These are phyloP conservation scores for Tylopilus felleus DNA, from an alignment of 768 basidiomycete species.

Conservation along the genomic window DNA sequence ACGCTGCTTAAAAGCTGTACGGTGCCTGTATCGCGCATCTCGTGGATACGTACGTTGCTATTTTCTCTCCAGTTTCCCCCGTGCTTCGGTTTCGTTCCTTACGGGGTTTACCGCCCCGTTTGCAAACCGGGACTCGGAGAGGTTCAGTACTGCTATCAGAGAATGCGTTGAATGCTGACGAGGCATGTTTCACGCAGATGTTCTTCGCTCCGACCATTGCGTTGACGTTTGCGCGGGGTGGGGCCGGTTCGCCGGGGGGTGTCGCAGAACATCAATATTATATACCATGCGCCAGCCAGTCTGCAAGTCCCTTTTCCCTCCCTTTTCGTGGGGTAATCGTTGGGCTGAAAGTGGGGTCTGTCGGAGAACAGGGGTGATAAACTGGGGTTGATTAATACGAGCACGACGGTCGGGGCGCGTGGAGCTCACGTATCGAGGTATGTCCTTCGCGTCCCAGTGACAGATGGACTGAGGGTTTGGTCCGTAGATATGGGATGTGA, in stretches of 20 bases:
- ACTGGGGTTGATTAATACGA: constrained; percentile 41
- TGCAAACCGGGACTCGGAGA: too few relatives aligned
- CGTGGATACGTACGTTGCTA: constrained; percentile 42
- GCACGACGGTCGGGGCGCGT: constrained; percentile 31
- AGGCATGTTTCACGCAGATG: constrained; percentile 30
- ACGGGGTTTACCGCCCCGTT: too few relatives aligned
- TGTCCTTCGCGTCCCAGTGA: too few relatives aligned
- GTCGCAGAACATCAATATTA: constrained; percentile 43
- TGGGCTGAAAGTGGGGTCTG: not conserved
- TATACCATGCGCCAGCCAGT: constrained; percentile 43
- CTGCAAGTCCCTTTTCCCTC: constrained; percentile 28
- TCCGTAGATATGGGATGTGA: constrained; percentile 41
- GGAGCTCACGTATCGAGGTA: constrained; percentile 43
- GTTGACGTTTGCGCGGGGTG: constrained; percentile 33
- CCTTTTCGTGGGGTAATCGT: not conserved
- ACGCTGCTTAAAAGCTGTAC: constrained; percentile 35
- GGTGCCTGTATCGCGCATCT: constrained; percentile 42
- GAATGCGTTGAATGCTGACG: too few relatives aligned
- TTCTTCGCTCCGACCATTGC: constrained; percentile 38
- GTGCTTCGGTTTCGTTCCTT: too few relatives aligned
- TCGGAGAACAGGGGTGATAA: constrained; percentile 40
- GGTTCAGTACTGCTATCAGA: not conserved
- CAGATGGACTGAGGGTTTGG: not conserved
- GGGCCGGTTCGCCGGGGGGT: constrained; percentile 33
- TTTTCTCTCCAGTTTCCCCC: too few relatives aligned